These are phyloP conservation scores for Psidium guajava DNA, from an alignment of 345 rosid genomes.

Conservation along the genomic window DNA sequence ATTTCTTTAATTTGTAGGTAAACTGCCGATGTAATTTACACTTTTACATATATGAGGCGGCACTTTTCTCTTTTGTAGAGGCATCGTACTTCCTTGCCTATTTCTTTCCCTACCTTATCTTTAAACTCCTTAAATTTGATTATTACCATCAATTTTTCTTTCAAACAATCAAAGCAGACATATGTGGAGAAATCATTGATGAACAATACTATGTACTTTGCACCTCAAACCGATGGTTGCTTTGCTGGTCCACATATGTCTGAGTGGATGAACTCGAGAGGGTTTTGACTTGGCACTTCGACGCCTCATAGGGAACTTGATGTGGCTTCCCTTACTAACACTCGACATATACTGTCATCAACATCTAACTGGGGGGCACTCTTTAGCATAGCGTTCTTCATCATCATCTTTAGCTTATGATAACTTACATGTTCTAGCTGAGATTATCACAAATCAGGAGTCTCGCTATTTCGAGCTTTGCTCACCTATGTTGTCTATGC, in stretches of 20 bases:
- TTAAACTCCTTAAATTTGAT: not conserved
- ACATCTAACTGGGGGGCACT: not conserved
- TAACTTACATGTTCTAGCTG: not conserved
- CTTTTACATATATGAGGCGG: not conserved
- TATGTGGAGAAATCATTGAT: not conserved
- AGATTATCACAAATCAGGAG: not conserved
- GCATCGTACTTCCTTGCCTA: not conserved
- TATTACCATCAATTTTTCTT: not conserved
- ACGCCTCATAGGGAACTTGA: not conserved
- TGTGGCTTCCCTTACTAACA: not conserved
- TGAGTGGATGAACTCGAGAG: slow-evolving; percentile 3
- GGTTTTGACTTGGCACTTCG: not conserved
- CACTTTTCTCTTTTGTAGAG: not conserved
- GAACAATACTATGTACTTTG: not conserved
- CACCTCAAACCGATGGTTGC: not conserved
- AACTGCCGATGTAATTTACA: too few species aligned
- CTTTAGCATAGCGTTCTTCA: not conserved
- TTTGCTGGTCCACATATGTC: slow-evolving; percentile 1
- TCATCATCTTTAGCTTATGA: not conserved
- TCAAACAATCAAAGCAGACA: not conserved
- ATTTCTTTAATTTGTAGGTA: not conserved
- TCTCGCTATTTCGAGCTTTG: not conserved
- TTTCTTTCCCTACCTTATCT: not conserved
- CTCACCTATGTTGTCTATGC: not conserved
- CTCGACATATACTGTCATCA: too few species aligned